phyloP scores from a whole-genome alignment of 306 rosid genomes.

The Ormosia semicastrata region DNA sequence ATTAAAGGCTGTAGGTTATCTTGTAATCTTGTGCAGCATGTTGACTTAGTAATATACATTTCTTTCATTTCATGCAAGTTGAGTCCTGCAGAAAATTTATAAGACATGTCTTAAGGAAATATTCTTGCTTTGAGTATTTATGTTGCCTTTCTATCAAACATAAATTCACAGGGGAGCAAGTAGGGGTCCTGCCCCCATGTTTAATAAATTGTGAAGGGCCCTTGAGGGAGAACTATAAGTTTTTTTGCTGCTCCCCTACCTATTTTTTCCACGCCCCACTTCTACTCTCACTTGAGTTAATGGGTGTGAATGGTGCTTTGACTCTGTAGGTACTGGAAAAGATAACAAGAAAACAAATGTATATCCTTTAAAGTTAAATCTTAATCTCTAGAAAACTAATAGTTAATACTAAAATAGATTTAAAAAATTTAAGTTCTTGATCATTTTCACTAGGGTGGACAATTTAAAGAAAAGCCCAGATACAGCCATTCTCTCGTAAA shows the following conservation, averaged over 20 bases:
- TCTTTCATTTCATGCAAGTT: background rate
- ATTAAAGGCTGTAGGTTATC: background rate
- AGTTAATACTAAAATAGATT: no score
- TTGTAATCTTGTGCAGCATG: background rate
- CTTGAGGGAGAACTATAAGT: background rate
- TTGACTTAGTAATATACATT: background rate
- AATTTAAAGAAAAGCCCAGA: no score
- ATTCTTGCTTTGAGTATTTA: background rate
- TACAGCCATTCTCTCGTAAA: no score
- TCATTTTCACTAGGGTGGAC: no score
- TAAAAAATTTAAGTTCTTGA: no score
- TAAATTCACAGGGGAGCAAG: background rate
- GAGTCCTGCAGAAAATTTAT: background rate
- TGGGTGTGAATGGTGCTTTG: background rate
- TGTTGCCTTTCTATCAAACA: background rate
- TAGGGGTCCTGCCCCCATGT: background rate
- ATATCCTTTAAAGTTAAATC: no score
- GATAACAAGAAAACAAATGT: background rate
- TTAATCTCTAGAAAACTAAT: no score
- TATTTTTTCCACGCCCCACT: background rate
- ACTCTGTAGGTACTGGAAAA: background rate
- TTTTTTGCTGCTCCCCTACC: background rate
- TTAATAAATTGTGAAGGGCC: background rate
- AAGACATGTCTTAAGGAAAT: background rate
- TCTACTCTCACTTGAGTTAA: background rate